Percentiles rank a stretch among this genome's conserved stretches.
Evolutionary conservation across 2,329 filamentous ascomycete genomes (phyloP).

Genomic region (Cercospora brassicicola): DNA sequence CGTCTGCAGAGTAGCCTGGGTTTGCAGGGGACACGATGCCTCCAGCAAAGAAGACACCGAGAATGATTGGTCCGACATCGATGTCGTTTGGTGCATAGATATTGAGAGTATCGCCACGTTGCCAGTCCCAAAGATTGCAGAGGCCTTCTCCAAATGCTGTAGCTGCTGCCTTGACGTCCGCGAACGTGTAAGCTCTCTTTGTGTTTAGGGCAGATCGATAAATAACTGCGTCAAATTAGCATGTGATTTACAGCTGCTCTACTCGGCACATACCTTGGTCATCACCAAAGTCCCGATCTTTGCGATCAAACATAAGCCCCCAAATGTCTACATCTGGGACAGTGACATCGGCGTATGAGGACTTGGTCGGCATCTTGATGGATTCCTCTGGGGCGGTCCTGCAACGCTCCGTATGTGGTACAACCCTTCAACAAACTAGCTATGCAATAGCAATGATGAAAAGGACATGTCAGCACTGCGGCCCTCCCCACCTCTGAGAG

Average conservation of each 20-base stretch:
- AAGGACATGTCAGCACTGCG: neutral
- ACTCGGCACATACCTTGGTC: conserved; percentile 62
- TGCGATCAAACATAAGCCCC: conserved; percentile 72
- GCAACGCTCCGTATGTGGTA: neutral
- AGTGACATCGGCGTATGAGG: conserved; percentile 62
- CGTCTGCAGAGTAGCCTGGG: conserved; percentile 78
- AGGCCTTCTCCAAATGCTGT: conserved; percentile 79
- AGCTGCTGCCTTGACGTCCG: conserved; percentile 64
- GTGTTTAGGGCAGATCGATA: conserved; percentile 68
- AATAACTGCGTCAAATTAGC: conserved; percentile 58
- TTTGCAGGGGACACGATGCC: conserved; percentile 83
- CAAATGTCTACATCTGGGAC: conserved; percentile 78
- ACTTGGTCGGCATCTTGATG: conserved; percentile 67
- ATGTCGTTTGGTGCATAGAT: conserved; percentile 84
- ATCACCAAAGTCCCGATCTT: conserved; percentile 65
- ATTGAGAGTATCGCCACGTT: conserved; percentile 77
- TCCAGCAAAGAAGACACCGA: conserved; percentile 76
- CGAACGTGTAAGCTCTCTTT: conserved; percentile 67
- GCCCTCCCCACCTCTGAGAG: neutral
- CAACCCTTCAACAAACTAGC: neutral
- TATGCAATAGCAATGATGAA: neutral
- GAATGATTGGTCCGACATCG: conserved; percentile 64
- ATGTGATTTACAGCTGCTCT: neutral
- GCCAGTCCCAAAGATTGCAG: conserved; percentile 71
- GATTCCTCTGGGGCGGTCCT: neutral